phyloP scores from a whole-genome alignment of 148 eudicot genomes.

The Amaranthus hypochondriacus region DNA sequence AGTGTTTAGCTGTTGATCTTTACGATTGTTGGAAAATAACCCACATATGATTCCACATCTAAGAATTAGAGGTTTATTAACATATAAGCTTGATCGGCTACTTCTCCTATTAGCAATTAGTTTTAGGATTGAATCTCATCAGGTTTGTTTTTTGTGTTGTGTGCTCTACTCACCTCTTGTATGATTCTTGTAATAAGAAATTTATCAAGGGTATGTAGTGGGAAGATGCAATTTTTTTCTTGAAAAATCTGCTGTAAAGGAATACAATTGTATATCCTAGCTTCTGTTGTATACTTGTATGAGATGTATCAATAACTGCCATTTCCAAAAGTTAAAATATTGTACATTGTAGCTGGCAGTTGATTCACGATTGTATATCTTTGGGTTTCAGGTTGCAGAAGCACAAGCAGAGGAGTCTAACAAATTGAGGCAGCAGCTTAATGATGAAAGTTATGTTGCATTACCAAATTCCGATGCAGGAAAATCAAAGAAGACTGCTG shows the following conservation, averaged over 20 bases:
- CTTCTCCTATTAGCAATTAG: too few species aligned
- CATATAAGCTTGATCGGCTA: too few species aligned
- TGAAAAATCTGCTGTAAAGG: not conserved
- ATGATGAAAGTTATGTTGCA: conserved; percentile 56
- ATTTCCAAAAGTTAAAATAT: not conserved
- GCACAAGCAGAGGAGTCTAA: conserved; percentile 71
- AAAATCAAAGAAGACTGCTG: conserved; percentile 59
- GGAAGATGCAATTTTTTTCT: not conserved
- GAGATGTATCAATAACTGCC: not conserved
- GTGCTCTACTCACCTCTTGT: too few species aligned
- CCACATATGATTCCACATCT: too few species aligned
- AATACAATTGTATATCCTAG: not conserved
- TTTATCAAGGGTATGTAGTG: not conserved
- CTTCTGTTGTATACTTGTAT: not conserved
- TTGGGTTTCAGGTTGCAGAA: conserved; percentile 62
- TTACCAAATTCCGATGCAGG: conserved; percentile 32
- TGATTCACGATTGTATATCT: not conserved
- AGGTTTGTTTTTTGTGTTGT: not conserved
- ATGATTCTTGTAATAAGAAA: too few species aligned
- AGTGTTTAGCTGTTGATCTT: too few species aligned
- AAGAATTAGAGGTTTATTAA: too few species aligned
- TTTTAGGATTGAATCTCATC: too few species aligned
- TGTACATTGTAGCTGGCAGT: not conserved
- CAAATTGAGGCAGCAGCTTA: conserved; percentile 57
- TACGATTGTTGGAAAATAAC: too few species aligned